Percentiles rank a stretch among this genome's conserved stretches.
These are phyloP conservation scores for Boechera stricta DNA, from an alignment of 345 rosid species.

Conservation along the genomic window DNA sequence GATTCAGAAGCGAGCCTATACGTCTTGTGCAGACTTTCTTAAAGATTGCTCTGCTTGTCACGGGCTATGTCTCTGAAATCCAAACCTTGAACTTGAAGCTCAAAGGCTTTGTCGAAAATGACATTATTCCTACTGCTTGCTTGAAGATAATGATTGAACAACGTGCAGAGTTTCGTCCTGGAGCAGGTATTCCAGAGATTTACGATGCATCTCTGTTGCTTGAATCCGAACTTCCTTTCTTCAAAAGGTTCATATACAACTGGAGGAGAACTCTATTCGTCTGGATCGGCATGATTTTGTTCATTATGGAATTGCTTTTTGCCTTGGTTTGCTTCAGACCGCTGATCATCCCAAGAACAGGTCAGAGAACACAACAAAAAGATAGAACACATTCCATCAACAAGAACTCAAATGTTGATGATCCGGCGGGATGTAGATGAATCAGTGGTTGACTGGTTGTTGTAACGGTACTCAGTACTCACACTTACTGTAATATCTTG, in stretches of 20 bases:
- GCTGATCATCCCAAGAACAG: constrained; percentile 61
- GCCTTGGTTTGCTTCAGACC: constrained; percentile 61
- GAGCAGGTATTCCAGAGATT: constrained; percentile 84
- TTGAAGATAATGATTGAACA: constrained; percentile 62
- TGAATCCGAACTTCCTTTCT: constrained; percentile 62
- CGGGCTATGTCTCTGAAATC: constrained; percentile 72
- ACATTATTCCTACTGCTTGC: constrained; percentile 56
- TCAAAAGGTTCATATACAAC: constrained; percentile 68
- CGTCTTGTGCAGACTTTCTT: constrained; percentile 63
- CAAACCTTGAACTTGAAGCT: constrained; percentile 65
- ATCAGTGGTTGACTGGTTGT: background rate
- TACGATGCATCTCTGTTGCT: constrained; percentile 67
- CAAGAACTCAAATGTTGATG: constrained; percentile 23
- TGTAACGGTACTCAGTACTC: constrained; percentile 8
- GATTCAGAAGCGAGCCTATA: constrained; percentile 69
- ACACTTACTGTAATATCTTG: constrained; percentile 6
- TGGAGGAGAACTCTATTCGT: constrained; percentile 76
- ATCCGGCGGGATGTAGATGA: constrained; percentile 31
- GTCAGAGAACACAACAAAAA: constrained; percentile 40
- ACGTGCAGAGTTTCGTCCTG: constrained; percentile 66
- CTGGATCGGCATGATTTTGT: constrained; percentile 59
- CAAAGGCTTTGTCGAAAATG: constrained; percentile 58
- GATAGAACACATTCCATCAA: constrained; percentile 32
- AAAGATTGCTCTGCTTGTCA: constrained; percentile 66
- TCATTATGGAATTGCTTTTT: constrained; percentile 53